Conservation (phyloP, 768 basidiomycete species). For the Pleurotus giganteus region DNA sequence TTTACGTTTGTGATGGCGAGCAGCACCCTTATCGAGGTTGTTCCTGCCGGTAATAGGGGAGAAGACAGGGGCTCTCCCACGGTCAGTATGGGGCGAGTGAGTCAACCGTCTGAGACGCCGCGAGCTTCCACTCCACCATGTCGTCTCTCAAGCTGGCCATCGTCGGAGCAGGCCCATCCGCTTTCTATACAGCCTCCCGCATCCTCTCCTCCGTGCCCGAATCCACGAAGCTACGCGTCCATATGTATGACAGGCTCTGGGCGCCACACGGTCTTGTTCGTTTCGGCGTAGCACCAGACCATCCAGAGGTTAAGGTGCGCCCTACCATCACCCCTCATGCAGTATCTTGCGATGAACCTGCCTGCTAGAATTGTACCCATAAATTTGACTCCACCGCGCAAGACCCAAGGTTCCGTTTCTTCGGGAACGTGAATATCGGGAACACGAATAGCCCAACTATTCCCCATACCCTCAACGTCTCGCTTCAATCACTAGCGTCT, state of each 20-base stretch:
- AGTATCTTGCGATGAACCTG: background rate
- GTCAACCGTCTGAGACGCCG: no score
- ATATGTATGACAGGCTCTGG: conserved; percentile 91
- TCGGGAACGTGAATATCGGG: conserved; percentile 82
- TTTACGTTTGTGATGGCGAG: no score
- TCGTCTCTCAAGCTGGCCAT: conserved; percentile 74
- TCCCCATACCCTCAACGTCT: conserved; percentile 52
- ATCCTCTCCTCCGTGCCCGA: conserved; percentile 52
- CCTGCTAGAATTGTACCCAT: conserved; percentile 84
- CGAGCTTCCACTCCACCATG: no score
- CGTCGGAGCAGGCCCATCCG: conserved; percentile 94
- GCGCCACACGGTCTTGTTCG: conserved; percentile 93
- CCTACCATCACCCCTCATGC: background rate
- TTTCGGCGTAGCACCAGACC: conserved; percentile 97
- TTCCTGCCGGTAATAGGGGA: no score
- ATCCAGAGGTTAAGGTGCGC: conserved; percentile 92
- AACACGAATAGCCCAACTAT: conserved; percentile 32
- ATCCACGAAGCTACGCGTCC: conserved; percentile 46
- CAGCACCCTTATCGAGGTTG: no score
- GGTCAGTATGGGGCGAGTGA: no score
- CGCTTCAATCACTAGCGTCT: conserved; percentile 56
- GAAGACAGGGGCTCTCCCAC: no score
- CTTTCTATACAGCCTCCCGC: conserved; percentile 89
- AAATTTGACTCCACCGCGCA: conserved; percentile 83
- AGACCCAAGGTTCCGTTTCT: conserved; percentile 85